Base-by-base conservation (phyloP, 352 stramenopile species). In the Globisporangium acanthophoron region DNA sequence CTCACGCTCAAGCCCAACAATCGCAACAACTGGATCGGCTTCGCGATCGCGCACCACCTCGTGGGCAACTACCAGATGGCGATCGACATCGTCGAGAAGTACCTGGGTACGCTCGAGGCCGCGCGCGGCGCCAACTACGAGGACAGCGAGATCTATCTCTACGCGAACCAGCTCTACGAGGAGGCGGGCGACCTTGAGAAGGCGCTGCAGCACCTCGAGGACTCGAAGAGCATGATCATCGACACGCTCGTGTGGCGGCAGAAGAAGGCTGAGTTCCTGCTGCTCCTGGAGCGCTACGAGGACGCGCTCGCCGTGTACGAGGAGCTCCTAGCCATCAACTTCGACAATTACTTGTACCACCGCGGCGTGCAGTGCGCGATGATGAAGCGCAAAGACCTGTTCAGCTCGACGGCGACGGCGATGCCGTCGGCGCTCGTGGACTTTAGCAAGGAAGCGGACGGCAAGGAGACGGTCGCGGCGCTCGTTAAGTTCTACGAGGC, bases 21-120 rank as follows among this genome's bases (percentile, higher is more conserved):
- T 71, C 83, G 80, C 65, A 93, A 94, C 74, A 97, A 99, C 79
- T 99, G 97, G 97, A 89, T 99, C 56, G 90, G 93, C 35, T 99
- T 98, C 78, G 96, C 96, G 29, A 77, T 99, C 50, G 92, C 92
- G 39, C 96, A 98, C 67, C 94, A 99, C 71, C 66, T 99, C 15
- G 82, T 81, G 43, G 94, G 94, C 47, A 94, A 98, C 71, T 76
- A 87, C 33, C 76, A 96, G 43, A 96, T 93, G 64, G 96, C 97
- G 21, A 87, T 99, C 54, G 77, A 94, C 49, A 97, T 98, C 61
- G 96, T 99, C 66, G 95, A 98, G 56, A 96, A 91, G 64, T 99
- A 98, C 74, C 78, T 98, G 31, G 83, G 78, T 39, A 98, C 92
- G 24, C 62, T 98, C 27, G 80, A 90, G 5, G 58, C 59, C n/a